Conservation (phyloP, 1,284 basidiomycete species). For the Apiotrichum laibachii region DNA sequence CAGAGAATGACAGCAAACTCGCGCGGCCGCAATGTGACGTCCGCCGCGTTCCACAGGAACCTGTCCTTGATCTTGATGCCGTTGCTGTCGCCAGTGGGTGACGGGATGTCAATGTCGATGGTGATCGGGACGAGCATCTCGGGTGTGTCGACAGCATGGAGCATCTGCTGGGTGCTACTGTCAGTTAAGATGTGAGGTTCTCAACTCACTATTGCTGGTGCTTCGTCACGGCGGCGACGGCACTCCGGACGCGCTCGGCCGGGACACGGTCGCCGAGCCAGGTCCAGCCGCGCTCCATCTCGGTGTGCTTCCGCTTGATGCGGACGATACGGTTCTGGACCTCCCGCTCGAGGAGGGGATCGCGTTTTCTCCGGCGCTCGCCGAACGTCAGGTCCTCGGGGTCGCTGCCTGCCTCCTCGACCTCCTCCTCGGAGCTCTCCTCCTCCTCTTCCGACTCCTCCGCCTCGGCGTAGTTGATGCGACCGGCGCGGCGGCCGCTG, state of each 20-base stretch:
- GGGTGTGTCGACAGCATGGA: conserved; percentile 62
- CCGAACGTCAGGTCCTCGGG: conserved; percentile 40
- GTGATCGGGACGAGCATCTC: conserved; percentile 83
- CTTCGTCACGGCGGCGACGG: conserved; percentile 60
- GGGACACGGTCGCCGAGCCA: conserved; percentile 87
- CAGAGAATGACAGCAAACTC: conserved; percentile 83
- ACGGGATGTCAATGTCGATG: conserved; percentile 87
- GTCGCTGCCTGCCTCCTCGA: conserved; percentile 72
- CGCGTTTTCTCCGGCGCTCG: conserved; percentile 19
- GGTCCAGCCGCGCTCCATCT: conserved; percentile 65
- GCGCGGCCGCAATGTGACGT: conserved; percentile 70
- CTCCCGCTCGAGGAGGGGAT: conserved; percentile 6
- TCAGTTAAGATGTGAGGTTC: conserved; percentile 5
- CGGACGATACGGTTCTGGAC: conserved; percentile 18
- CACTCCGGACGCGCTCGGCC: conserved; percentile 67
- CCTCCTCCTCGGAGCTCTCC: conserved; percentile 63
- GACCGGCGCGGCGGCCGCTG: conserved; percentile 56
- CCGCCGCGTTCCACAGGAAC: conserved; percentile 92
- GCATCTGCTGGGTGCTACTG: conserved; percentile 62
- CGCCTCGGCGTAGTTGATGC: conserved; percentile 83
- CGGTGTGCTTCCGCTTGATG: conserved; percentile 53
- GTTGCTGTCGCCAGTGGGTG: conserved; percentile 25
- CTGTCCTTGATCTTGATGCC: conserved; percentile 87
- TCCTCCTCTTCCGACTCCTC: conserved; percentile 79
- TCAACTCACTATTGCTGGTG: conserved; percentile 67